Percentiles rank a stretch among this genome's conserved stretches.
phyloP scores from a whole-genome alignment of 257 asterid genomes.

The Cynanchum wilfordii region DNA sequence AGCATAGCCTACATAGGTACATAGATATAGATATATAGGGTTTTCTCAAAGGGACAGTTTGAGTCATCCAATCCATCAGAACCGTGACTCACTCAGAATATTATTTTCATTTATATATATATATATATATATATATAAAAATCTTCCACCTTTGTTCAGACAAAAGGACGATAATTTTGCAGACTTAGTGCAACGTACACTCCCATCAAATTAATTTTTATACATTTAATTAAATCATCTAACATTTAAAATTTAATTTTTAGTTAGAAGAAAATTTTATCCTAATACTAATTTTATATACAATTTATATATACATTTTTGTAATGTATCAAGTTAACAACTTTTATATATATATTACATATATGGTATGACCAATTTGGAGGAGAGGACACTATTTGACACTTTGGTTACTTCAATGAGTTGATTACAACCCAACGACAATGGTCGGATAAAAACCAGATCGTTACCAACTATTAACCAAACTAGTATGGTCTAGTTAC shows the following conservation, averaged over 20 bases:
- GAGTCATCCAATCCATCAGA: conserved; percentile 20
- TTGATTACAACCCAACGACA: background rate
- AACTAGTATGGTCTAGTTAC: background rate
- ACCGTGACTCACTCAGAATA: conserved; percentile 1
- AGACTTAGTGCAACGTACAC: background rate
- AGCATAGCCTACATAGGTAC: too few species aligned
- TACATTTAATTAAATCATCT: too few species aligned
- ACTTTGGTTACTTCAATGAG: background rate
- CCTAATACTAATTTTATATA: too few species aligned
- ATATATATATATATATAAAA: too few species aligned
- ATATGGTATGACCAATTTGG: background rate
- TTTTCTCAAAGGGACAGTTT: background rate
- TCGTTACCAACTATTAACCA: background rate
- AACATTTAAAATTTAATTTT: too few species aligned
- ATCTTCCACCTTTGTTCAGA: background rate
- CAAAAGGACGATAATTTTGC: conserved; percentile 6
- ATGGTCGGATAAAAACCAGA: background rate
- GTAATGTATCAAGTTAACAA: too few species aligned
- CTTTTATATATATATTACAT: too few species aligned
- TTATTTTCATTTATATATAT: too few species aligned
- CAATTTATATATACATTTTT: too few species aligned
- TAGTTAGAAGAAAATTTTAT: too few species aligned
- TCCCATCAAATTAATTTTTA: too few species aligned
- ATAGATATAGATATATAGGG: background rate
- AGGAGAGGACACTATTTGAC: background rate